Base-by-base conservation (phyloP, 441 rosid genomes). In the Biscutella auriculata region DNA sequence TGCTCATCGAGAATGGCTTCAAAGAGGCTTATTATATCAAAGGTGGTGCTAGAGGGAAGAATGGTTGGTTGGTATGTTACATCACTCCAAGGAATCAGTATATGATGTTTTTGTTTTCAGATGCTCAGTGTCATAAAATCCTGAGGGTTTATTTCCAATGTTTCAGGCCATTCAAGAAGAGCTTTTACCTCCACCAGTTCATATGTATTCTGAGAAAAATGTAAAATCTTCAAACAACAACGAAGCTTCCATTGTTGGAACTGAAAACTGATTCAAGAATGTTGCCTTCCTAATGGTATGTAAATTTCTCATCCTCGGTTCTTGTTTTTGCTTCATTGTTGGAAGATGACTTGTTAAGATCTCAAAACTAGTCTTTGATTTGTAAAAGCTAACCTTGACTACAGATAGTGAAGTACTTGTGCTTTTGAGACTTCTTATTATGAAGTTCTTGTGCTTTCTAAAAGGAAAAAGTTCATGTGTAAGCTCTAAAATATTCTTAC, bases 21-120 rank as follows among this genome's bases (percentile, higher is more conserved):
- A 79, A 84, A 69, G 95, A 84, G 76, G 90, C 84, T 62, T 84
- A 78, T 68, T 93, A 86, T 40, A 79, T 86, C 73, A 82, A 60
- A 72, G 90, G 78, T 4, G 97, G 97, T 8, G 85, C 80, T 9
- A 68, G 87, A 68, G 95, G 96, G 76, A 67, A 79, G 68, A 77
- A 82, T 15, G 89, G 86, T 40, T 83, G 84, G 86, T 40, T 78
- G 84, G 88, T 85, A 80, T 74, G 78, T 52, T 57, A 46, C 27
- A 48, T 30, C 14, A 58, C 27, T 41, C 32, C 48, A 2, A 44
- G 3, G 63, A 47, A 28, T 37, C 42, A 54, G 25, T 19, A 4
- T 44, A 4, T 44, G 9, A 14, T 34, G 10, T 14, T 13, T 34
- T 4, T 35, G 17, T 45, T 6, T 21, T 42, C 10, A n/a, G n/a